Evolutionary conservation across 108 stramenopile genomes (phyloP).

Genomic region (Nitzschia palea): DNA sequence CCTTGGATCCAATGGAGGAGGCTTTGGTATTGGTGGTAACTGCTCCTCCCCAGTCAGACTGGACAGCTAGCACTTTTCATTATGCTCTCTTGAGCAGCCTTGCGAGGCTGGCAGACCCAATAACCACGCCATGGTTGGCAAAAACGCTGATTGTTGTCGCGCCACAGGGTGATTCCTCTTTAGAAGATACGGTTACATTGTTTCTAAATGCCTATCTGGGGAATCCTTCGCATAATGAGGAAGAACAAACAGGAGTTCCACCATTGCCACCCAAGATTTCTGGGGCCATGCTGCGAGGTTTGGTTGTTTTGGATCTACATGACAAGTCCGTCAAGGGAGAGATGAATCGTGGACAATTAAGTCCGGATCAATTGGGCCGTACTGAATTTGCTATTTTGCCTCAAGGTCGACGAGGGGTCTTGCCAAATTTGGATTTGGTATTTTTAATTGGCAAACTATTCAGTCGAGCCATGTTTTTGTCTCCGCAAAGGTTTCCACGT

Average conservation of each 20-base stretch:
- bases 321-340: neutral
- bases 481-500: constrained; percentile 18
- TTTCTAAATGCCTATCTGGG: constrained; percentile 52
- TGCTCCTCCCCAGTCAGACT: constrained; percentile 21
- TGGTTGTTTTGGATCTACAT: constrained; percentile 56
- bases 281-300: constrained; percentile 59
- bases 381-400: constrained; percentile 49
- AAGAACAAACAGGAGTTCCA: neutral
- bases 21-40: constrained; percentile 74
- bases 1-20: constrained; percentile 57
- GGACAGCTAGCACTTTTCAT: constrained; percentile 56
- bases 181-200: constrained; percentile 32
- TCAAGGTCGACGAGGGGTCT: constrained; percentile 66
- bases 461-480: constrained; percentile 11
- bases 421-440: constrained; percentile 85
- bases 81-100: constrained; percentile 50
- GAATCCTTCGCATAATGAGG: neutral
- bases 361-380: neutral
- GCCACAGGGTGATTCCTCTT: constrained; percentile 21
- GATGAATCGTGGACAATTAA: neutral
- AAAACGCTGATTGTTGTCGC: constrained; percentile 77
- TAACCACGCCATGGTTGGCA: constrained; percentile 69
- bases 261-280: constrained; percentile 53
- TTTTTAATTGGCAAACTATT: constrained; percentile 53
- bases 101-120: constrained; percentile 41